phyloP scores from a whole-genome alignment of 2,329 filamentous ascomycete genomes.

The Trichoderma sp. region DNA sequence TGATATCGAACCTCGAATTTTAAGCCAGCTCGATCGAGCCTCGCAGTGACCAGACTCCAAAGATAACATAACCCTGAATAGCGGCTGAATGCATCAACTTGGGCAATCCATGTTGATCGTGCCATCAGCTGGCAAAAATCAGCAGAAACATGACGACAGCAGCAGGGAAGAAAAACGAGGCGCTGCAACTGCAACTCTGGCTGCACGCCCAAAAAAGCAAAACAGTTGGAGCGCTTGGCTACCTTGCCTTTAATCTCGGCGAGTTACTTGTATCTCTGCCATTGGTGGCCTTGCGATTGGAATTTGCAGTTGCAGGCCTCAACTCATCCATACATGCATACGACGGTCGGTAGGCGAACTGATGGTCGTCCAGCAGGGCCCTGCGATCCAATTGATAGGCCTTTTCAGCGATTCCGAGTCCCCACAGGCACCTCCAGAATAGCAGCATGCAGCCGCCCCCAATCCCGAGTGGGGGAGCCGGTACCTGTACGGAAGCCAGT shows the following conservation, averaged over 20 bases:
- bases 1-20: too few species aligned
- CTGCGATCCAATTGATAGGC: background rate
- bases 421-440: background rate
- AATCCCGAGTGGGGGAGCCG: background rate
- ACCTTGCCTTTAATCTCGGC: background rate
- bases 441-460: background rate
- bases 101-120: background rate
- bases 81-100: background rate
- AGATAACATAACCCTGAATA: background rate
- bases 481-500: background rate
- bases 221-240: background rate
- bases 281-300: constrained; percentile 2
- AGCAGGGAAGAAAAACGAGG: background rate
- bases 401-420: background rate
- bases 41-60: background rate
- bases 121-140: background rate
- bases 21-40: background rate
- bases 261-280: background rate
- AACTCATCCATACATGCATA: background rate
- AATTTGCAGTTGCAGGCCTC: background rate
- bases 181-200: background rate
- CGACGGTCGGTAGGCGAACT: background rate
- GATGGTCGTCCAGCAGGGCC: background rate
- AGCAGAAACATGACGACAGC: background rate
- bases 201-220: background rate